Conservation (phyloP, 257 asterid genomes). For the Knoxia roxburghii region DNA sequence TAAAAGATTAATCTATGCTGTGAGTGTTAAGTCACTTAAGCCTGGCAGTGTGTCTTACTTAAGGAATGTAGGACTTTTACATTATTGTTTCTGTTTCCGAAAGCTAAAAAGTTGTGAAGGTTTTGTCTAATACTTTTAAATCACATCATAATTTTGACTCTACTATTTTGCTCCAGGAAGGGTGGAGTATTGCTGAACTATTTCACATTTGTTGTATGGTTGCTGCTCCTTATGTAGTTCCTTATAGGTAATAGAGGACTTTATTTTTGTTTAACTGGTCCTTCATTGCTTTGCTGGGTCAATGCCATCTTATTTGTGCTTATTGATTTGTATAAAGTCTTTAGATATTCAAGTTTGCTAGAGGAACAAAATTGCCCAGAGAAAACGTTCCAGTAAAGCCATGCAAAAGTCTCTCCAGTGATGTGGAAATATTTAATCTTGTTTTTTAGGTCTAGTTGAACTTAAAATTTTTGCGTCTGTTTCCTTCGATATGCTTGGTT, state of each 20-base stretch:
- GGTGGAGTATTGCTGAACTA: conserved; percentile 97
- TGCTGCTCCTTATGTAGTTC: conserved; percentile 95
- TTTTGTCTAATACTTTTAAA: background rate
- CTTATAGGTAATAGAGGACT: conserved; percentile 58
- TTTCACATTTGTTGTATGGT: conserved; percentile 68
- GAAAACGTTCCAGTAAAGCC: background rate
- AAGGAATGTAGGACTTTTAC: background rate
- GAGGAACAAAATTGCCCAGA: too few species aligned
- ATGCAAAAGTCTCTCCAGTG: background rate
- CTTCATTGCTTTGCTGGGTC: background rate
- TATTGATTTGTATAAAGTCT: too few species aligned
- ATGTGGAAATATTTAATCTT: background rate
- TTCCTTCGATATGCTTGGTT: background rate
- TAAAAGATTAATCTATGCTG: background rate
- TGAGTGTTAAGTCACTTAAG: background rate
- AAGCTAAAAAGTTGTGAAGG: background rate
- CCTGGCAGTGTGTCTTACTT: background rate
- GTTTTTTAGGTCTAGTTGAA: background rate
- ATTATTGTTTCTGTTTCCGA: background rate
- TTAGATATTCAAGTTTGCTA: background rate
- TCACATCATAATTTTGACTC: background rate
- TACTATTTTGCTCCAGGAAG: conserved; percentile 59
- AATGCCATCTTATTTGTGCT: background rate
- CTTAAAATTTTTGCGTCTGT: background rate
- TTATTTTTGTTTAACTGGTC: background rate